Base-by-base conservation (phyloP, 129 eudicot species). In the Escallonia rubra region DNA sequence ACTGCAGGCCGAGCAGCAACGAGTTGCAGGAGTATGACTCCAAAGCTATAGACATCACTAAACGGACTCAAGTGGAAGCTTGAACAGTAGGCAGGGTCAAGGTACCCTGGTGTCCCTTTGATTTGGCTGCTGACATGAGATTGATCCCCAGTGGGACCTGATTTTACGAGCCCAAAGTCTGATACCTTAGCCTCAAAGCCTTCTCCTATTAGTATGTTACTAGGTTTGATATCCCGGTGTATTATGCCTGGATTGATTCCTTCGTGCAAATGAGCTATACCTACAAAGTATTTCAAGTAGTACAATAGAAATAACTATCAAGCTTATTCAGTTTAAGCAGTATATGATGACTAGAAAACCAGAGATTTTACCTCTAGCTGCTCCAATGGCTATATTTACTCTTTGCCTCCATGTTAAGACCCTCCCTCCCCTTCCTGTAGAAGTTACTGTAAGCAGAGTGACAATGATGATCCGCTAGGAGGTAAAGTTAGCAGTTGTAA, bases 61-160 rank as follows among this genome's bases (percentile, higher is more conserved):
- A 83, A 85, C 6, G 87, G 93, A 65, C 87, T 83, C 67, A 89
- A 64, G 67, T 89, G 96, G 7, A 68, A 77, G 68, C 86, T 83
- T 0, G 88, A 48, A 74, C 96, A 89, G 16, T 89, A 89, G 5
- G 93, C 93, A n/a, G 96, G 96, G 66, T 86, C 93, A 51, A 86
- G 90, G 69, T 86, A 89, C 14, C 96, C 96, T 0, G 87, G 87
- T 4, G 96, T 89, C 64, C 96, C 96, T 74, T 89, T 89, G 47
- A 89, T 71, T 55, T 73, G 84, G 58, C 93, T 89, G 78, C 87
- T 89, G 61, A 89, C 96, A 58, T 86, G 82, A 13, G 96, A 89
- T 42, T 89, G 77, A 72, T 89, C 96, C 47, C 86, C 96, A 2
- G 64, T 41, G 2, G 93, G 93, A 48, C 93, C 96, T 9, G 82